A percentile compares a stretch with the other conserved stretches of the same genome.
These are phyloP conservation scores for Hanseniaspora sp. DNA, from an alignment of 1,139 yeast species.

Conservation along the genomic window DNA sequence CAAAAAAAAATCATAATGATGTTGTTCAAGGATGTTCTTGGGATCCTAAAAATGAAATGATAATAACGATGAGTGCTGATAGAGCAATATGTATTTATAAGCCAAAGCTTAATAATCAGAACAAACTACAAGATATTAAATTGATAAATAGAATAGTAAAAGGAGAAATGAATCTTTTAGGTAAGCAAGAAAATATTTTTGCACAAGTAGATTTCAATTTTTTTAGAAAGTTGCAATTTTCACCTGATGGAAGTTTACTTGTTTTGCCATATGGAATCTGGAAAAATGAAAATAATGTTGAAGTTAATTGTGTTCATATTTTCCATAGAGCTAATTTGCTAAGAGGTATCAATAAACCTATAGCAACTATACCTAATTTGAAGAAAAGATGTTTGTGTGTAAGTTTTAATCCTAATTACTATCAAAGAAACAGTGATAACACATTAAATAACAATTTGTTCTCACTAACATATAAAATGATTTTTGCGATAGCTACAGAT, in stretches of 20 bases:
- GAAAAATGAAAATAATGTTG: constrained; percentile 33
- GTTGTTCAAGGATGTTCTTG: constrained; percentile 92
- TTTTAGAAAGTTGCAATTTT: constrained; percentile 70
- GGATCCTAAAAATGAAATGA: constrained; percentile 73
- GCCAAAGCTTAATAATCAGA: constrained; percentile 20
- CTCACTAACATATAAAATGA: constrained; percentile 58
- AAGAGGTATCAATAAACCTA: constrained; percentile 40
- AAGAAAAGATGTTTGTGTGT: constrained; percentile 77
- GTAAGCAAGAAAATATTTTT: constrained; percentile 13
- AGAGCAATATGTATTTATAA: constrained; percentile 60
- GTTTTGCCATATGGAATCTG: constrained; percentile 76
- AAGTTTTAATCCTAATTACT: constrained; percentile 60
- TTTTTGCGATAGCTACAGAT: constrained; percentile 88
- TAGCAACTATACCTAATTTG: constrained; percentile 68
- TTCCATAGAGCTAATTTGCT: constrained; percentile 57
- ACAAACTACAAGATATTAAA: constrained; percentile 20
- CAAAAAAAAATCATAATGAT: constrained; percentile 44
- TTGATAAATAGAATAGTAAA: constrained; percentile 25
- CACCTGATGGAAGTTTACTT: constrained; percentile 79
- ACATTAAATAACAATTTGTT: constrained; percentile 28
- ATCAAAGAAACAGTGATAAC: constrained; percentile 26
- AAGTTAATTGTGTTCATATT: constrained; percentile 58
- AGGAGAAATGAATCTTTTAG: constrained; percentile 26
- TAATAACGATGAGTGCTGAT: constrained; percentile 88
- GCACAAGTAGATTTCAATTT: constrained; percentile 46